Evolutionary conservation across 495 filamentous ascomycete genomes (phyloP).

Genomic region (Apodospora peruviana): DNA sequence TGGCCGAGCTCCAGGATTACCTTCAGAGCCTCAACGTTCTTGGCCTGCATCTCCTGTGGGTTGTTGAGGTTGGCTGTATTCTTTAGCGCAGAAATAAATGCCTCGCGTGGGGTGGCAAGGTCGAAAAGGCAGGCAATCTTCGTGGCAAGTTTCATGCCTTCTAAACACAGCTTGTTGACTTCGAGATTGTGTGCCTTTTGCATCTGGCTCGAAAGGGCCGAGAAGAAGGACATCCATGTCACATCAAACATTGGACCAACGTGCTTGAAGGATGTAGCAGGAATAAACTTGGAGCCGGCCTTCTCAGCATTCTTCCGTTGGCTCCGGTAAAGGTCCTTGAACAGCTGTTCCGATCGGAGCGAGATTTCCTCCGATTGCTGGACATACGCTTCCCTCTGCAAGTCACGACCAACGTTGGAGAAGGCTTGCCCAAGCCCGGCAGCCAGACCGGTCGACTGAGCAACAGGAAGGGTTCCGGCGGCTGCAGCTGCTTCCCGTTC

Average conservation of each 20-base stretch:
- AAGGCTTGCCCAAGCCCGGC: slow-evolving; percentile 85
- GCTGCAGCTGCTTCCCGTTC: slow-evolving; percentile 85
- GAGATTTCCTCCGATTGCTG: slow-evolving; percentile 91
- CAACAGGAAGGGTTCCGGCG: slow-evolving; percentile 47
- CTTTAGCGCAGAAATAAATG: slow-evolving; percentile 89
- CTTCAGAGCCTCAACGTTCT: slow-evolving; percentile 93
- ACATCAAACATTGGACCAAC: slow-evolving; percentile 98
- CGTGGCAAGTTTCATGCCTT: slow-evolving; percentile 89
- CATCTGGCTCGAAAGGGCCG: slow-evolving; percentile 81
- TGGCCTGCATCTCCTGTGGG: slow-evolving; percentile 87
- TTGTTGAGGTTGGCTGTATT: slow-evolving; percentile 96
- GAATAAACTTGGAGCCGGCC: slow-evolving; percentile 72
- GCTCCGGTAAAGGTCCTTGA: slow-evolving; percentile 80
- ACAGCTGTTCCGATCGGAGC: slow-evolving; percentile 63
- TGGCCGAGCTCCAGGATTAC: slow-evolving; percentile 85
- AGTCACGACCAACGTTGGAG: slow-evolving; percentile 81
- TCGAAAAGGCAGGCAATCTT: slow-evolving; percentile 92
- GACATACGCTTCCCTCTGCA: slow-evolving; percentile 87
- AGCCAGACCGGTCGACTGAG: slow-evolving; percentile 64
- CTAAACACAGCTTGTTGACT: slow-evolving; percentile 84
- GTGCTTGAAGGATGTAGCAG: slow-evolving; percentile 87
- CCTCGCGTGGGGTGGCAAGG: slow-evolving; percentile 79
- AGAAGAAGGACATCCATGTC: slow-evolving; percentile 98
- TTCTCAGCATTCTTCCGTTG: slow-evolving; percentile 73
- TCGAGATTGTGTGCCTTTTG: slow-evolving; percentile 89